Evolutionary conservation across 2,329 filamentous ascomycete species (phyloP).

Genomic region (Alternaria panax): DNA sequence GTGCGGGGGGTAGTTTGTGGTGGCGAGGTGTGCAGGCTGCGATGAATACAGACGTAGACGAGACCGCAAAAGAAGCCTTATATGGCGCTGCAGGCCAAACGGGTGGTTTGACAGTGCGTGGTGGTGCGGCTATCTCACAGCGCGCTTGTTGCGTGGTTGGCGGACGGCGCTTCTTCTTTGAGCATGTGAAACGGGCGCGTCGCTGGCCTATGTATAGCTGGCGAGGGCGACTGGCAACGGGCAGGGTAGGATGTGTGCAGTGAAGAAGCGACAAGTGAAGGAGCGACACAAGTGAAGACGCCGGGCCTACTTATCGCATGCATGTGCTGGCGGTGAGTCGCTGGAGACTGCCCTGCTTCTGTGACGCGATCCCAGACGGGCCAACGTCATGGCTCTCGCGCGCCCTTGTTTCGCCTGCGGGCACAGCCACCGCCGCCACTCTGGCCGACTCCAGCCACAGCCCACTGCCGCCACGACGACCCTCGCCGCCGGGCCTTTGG

Average conservation of each 20-base stretch:
- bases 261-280: constrained; percentile 13
- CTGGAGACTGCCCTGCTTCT: constrained; percentile 39
- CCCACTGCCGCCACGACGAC: constrained; percentile 23
- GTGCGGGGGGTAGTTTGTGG: constrained; percentile 9
- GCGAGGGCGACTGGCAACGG: constrained; percentile 32
- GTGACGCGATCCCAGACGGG: constrained; percentile 12
- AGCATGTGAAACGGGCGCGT: constrained; percentile 52
- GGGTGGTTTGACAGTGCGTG: constrained; percentile 18
- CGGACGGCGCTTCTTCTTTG: constrained; percentile 28
- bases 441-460: constrained; percentile 18
- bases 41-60: constrained; percentile 6
- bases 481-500: constrained; percentile 14
- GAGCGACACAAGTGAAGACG: constrained; percentile 4
- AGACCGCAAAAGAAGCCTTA: constrained; percentile 24
- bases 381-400: constrained; percentile 28
- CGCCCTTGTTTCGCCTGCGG: constrained; percentile 1
- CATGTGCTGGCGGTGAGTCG: constrained; percentile 32
- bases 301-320: constrained; percentile 30
- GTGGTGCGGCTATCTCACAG: constrained; percentile 38
- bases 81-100: constrained; percentile 24
- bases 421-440: constrained; percentile 29
- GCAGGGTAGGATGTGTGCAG: constrained; percentile 10
- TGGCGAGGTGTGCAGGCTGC: constrained; percentile 7
- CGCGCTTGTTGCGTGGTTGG: constrained; percentile 41
- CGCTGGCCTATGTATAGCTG: constrained; percentile 47